phyloP scores from a whole-genome alignment of 2,329 filamentous ascomycete genomes.

The Penicillium sclerotiorum region DNA sequence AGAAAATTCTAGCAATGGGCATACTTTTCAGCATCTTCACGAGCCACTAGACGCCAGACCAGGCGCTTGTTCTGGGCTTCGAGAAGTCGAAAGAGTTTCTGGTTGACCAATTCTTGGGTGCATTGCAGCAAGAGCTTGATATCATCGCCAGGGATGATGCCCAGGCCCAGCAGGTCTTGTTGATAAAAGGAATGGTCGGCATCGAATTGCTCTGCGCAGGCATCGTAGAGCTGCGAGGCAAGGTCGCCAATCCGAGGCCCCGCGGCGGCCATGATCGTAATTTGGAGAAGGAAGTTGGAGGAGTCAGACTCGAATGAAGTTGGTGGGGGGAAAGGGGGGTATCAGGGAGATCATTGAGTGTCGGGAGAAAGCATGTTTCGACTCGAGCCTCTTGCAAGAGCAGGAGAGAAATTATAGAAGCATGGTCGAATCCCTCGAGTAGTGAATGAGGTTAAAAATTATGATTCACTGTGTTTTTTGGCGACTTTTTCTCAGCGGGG shows the following conservation, averaged over 20 bases:
- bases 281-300: conserved; percentile 11
- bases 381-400: conserved; percentile 21
- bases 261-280: conserved; percentile 38
- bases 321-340: conserved; percentile 1
- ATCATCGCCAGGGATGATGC: conserved; percentile 48
- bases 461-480: conserved; percentile 30
- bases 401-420: conserved; percentile 17
- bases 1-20: conserved; percentile 3
- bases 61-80: conserved; percentile 47
- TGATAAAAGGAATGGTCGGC: conserved; percentile 51
- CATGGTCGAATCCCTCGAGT: conserved; percentile 13
- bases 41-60: conserved; percentile 52
- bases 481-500: conserved; percentile 33
- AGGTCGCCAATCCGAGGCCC: conserved; percentile 41
- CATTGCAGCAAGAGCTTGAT: conserved; percentile 47
- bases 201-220: conserved; percentile 43
- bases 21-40: conserved; percentile 54
- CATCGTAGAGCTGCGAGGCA: conserved; percentile 49
- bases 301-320: conserved; percentile 14
- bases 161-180: conserved; percentile 47
- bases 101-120: conserved; percentile 48
- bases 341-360: conserved; percentile 33
- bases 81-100: conserved; percentile 50
- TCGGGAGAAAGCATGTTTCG: conserved; percentile 38
- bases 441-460: conserved; percentile 16